A percentile compares a stretch with the other conserved stretches of the same genome.
Evolutionary conservation across 768 basidiomycete genomes (phyloP).

Genomic region (Mycena venus): DNA sequence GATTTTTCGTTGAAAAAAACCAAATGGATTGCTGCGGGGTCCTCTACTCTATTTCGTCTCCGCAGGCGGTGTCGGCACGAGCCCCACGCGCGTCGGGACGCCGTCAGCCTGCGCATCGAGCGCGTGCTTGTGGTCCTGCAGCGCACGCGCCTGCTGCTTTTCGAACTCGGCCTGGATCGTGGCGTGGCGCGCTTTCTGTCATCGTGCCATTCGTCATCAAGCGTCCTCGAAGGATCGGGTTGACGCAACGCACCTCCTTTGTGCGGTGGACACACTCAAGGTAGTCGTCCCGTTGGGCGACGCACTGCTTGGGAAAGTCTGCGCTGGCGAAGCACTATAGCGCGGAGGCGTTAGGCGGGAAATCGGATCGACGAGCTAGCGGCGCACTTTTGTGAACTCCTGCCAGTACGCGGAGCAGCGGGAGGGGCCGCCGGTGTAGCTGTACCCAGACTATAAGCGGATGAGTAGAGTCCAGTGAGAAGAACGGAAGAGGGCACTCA

Average conservation of each 20-base stretch:
- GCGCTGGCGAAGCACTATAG: constrained; percentile 26
- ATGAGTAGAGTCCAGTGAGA: background rate
- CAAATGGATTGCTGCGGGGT: background rate
- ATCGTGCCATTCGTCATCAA: background rate
- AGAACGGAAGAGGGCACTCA: background rate
- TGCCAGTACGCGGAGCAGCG: constrained; percentile 34
- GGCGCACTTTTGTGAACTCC: constrained; percentile 30
- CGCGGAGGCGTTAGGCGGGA: background rate
- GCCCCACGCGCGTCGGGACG: constrained; percentile 26
- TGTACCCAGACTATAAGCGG: constrained; percentile 27
- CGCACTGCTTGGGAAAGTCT: constrained; percentile 3
- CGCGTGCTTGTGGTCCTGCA: constrained; percentile 27
- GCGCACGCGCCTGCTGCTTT: constrained; percentile 1
- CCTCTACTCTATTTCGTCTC: constrained; percentile 13
- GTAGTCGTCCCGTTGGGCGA: constrained; percentile 26
- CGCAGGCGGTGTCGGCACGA: constrained; percentile 19
- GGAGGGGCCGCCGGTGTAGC: constrained; percentile 30
- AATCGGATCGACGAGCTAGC: no score
- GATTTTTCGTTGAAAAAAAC: no score
- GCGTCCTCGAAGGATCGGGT: no score
- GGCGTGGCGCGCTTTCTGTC: constrained; percentile 27
- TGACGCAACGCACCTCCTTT: constrained; percentile 26
- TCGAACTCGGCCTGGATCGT: constrained; percentile 18
- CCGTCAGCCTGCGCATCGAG: constrained; percentile 27
- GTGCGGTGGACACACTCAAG: constrained; percentile 29